Conservation (phyloP, 2,329 filamentous ascomycete genomes). For the Meredithiella fracta region DNA sequence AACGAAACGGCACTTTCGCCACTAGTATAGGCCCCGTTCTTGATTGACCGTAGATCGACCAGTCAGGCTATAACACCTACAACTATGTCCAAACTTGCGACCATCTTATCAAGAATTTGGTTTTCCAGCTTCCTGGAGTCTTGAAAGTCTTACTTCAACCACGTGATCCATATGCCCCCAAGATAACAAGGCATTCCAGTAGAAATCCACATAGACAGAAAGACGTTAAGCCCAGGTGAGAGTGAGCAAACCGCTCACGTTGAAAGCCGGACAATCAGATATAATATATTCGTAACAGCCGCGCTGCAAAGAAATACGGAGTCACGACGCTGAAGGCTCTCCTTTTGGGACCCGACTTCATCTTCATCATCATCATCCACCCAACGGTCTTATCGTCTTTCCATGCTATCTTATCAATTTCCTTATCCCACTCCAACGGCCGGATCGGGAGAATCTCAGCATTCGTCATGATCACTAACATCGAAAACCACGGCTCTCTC, state of each 20-base stretch:
- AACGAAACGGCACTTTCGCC: too few species aligned
- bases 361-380: too few species aligned
- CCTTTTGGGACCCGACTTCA: too few species aligned
- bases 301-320: not conserved
- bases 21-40: too few species aligned
- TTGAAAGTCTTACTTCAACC: not conserved
- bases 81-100: too few species aligned
- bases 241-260: conserved; percentile 5
- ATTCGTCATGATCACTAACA: conserved; percentile 1
- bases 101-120: too few species aligned
- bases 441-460: conserved; percentile 1
- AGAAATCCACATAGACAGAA: conserved; percentile 1
- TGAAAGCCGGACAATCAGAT: not conserved
- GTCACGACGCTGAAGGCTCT: not conserved
- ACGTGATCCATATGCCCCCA: not conserved
- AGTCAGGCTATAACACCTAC: too few species aligned
- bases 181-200: not conserved
- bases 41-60: too few species aligned
- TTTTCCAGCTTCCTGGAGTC: too few species aligned
- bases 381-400: not conserved
- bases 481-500: not conserved
- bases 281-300: not conserved
- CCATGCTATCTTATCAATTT: not conserved
- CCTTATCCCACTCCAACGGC: not conserved
- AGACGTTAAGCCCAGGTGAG: conserved; percentile 4